phyloP scores from a whole-genome alignment of 2,329 filamentous ascomycete species.

The Fusarium chlamydosporum region DNA sequence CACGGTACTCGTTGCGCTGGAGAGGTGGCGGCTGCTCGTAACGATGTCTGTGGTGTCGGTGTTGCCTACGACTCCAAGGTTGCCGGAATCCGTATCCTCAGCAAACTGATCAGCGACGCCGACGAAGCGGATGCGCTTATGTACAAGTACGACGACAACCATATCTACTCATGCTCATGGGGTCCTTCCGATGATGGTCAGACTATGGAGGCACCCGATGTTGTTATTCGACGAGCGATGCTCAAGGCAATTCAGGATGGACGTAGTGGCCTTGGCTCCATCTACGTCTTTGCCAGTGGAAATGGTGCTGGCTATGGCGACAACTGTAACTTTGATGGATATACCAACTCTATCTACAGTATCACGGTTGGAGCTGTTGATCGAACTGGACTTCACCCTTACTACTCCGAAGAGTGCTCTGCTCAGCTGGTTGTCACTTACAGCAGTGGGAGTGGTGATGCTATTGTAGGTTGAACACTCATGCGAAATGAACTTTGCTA shows the following conservation, averaged over 20 bases:
- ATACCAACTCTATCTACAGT: conserved; percentile 99
- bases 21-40: conserved; percentile 91
- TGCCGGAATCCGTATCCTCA: conserved; percentile 92
- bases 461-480: conserved; percentile 71
- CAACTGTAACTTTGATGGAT: conserved; percentile 99
- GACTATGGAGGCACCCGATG: conserved; percentile 93
- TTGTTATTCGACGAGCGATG: conserved; percentile 91
- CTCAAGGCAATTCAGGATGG: conserved; percentile 92
- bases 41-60: conserved; percentile 94
- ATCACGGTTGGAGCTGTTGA: conserved; percentile 97
- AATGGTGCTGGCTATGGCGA: conserved; percentile 90
- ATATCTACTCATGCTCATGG: conserved; percentile 99
- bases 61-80: conserved; percentile 94
- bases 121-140: conserved; percentile 95
- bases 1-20: conserved; percentile 96
- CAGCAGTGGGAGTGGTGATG: conserved; percentile 88
- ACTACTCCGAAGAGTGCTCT: conserved; percentile 96
- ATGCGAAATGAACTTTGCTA: conserved; percentile 9
- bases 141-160: conserved; percentile 89
- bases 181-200: conserved; percentile 93
- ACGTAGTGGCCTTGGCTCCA: conserved; percentile 83
- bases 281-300: conserved; percentile 95
- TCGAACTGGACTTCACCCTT: conserved; percentile 86
- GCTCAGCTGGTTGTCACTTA: conserved; percentile 97
- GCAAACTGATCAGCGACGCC: conserved; percentile 88